These are phyloP conservation scores for Suillus brevipes DNA, from an alignment of 768 basidiomycete species.

Conservation along the genomic window DNA sequence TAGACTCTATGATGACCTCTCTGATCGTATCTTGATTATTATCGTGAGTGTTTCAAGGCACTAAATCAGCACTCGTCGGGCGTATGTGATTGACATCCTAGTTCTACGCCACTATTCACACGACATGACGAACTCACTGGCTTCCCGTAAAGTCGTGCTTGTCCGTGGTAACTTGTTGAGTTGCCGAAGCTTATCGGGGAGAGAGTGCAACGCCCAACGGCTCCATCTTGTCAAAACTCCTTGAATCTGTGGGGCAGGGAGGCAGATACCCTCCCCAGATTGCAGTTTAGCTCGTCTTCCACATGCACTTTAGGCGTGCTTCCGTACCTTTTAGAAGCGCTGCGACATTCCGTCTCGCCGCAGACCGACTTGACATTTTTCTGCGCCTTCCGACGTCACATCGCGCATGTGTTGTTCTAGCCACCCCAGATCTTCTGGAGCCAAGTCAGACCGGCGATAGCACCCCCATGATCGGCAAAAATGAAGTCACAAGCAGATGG, in stretches of 20 bases:
- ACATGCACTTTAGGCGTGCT: background rate
- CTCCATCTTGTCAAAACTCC: background rate
- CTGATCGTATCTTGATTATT: background rate
- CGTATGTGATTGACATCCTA: background rate
- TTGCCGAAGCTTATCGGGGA: background rate
- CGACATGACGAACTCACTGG: background rate
- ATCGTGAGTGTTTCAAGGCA: constrained; percentile 4
- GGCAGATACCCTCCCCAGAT: background rate
- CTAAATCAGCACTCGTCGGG: background rate
- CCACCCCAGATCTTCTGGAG: constrained; percentile 1
- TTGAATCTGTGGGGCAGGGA: background rate
- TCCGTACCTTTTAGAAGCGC: background rate
- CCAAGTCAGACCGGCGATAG: background rate
- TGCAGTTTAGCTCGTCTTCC: background rate
- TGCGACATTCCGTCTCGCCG: background rate
- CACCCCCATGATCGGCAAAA: background rate
- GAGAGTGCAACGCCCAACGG: too few species aligned
- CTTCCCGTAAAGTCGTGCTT: background rate
- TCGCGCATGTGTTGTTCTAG: background rate
- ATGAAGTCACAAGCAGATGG: background rate
- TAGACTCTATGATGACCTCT: background rate
- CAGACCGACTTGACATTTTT: background rate
- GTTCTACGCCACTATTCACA: background rate
- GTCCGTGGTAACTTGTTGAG: background rate
- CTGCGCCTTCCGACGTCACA: background rate